phyloP scores from a whole-genome alignment of 2,329 filamentous ascomycete genomes.

The Coleophoma eucalyptorum region DNA sequence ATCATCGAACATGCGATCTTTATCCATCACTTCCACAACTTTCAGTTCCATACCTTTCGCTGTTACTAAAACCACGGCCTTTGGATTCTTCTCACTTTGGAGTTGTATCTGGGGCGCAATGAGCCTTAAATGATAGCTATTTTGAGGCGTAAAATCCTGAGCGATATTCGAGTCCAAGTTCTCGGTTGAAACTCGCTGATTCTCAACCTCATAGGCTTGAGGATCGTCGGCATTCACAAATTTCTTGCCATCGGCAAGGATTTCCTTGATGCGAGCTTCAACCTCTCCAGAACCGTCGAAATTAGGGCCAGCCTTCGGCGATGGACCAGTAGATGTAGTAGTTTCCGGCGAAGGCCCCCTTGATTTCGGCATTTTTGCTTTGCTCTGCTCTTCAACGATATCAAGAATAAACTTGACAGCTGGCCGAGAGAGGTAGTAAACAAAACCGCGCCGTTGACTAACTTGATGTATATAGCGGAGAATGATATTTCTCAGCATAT shows the following conservation, averaged over 20 bases:
- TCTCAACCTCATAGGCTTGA: constrained; percentile 28
- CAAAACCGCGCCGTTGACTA: constrained; percentile 89
- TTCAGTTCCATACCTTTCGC: constrained; percentile 98
- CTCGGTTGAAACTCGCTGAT: constrained; percentile 42
- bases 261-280: constrained; percentile 80
- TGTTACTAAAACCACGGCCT: constrained; percentile 93
- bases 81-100: constrained; percentile 96
- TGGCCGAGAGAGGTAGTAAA: constrained; percentile 94
- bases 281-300: constrained; percentile 54
- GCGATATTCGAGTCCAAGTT: constrained; percentile 74
- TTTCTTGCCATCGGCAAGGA: constrained; percentile 78
- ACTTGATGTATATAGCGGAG: constrained; percentile 97
- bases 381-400: constrained; percentile 91
- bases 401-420: constrained; percentile 98
- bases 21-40: constrained; percentile 97
- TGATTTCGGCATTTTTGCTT: constrained; percentile 48
- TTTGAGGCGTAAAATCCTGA: constrained; percentile 84
- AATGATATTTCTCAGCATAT: constrained; percentile 90
- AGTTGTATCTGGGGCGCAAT: constrained; percentile 98
- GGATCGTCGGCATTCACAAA: constrained; percentile 70
- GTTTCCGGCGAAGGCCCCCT: constrained; percentile 26
- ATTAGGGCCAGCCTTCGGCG: constrained; percentile 10
- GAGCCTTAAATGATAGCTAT: constrained; percentile 89
- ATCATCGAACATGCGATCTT: constrained; percentile 83
- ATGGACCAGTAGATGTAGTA: constrained; percentile 17